phyloP scores from a whole-genome alignment of 2,329 filamentous ascomycete genomes.

The Byssochlamys sp. region DNA sequence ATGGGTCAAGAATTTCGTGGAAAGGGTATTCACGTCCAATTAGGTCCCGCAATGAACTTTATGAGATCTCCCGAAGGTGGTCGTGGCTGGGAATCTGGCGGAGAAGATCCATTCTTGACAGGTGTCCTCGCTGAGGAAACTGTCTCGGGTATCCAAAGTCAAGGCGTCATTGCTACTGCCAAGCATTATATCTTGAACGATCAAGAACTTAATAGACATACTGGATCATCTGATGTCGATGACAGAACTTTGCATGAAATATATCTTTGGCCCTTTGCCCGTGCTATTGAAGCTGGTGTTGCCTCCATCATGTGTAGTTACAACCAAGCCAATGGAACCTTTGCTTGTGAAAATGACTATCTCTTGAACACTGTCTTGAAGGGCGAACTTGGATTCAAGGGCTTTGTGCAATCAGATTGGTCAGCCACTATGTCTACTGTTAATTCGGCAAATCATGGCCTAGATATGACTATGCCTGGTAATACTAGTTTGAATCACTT shows the following conservation, averaged over 20 bases:
- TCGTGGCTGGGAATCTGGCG: too few species aligned
- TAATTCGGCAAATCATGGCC: slow-evolving; percentile 56
- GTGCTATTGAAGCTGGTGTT: slow-evolving; percentile 55
- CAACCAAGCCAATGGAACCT: slow-evolving; percentile 47
- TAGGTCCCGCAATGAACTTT: too few species aligned
- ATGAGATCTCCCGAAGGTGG: too few species aligned
- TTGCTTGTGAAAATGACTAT: slow-evolving; percentile 53
- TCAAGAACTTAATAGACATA: not conserved
- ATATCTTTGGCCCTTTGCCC: slow-evolving; percentile 65
- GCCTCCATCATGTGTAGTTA: slow-evolving; percentile 9
- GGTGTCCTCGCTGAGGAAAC: too few species aligned
- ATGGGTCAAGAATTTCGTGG: too few species aligned
- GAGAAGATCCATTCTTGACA: too few species aligned
- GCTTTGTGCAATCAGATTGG: slow-evolving; percentile 57
- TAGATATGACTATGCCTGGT: slow-evolving; percentile 80
- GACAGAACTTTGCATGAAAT: slow-evolving; percentile 64
- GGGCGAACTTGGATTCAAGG: slow-evolving; percentile 58
- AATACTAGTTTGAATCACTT: too few species aligned
- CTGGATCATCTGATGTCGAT: slow-evolving; percentile 49
- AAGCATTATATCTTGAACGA: too few species aligned
- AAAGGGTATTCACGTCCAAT: too few species aligned
- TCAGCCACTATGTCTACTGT: slow-evolving; percentile 55
- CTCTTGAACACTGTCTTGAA: slow-evolving; percentile 55
- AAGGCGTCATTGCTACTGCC: too few species aligned
- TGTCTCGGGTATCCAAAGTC: too few species aligned